Evolutionary conservation across 2,329 filamentous ascomycete genomes (phyloP), one percentile per base, ranked within the genome.

Genomic region (Lomentospora prolificans): DNA sequence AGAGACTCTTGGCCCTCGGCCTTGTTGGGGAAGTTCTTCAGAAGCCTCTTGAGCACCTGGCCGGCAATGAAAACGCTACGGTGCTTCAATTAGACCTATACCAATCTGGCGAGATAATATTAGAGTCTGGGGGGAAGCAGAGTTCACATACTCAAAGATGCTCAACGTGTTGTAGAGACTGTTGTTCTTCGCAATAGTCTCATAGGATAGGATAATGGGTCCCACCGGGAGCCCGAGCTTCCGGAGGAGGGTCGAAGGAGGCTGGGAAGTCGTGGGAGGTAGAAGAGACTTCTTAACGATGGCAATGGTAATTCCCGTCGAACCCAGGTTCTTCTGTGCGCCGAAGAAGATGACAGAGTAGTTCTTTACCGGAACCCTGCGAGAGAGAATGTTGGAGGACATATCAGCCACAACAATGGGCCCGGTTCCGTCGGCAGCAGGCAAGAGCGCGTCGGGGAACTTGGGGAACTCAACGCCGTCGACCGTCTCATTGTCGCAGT

Each of bases 111-210:
- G 9, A 8, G 12, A 4, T 19, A 3, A 44, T 50, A 9, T 55
- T 44, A 25, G 1, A 10, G 8, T 12, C n/a, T 10, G 2, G 17
- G 10, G 50, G 33, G 27, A 41, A 44, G 7, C 14, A 22, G 27
- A 39, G 8, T 12, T 24, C 8, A 3, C 79, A 65, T 69, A 83
- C 81, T 82, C 91, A 65, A 97, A 96, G 65, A 97, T 95, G 64
- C 89, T 91, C 9, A 97, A 75, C 0, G 92, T 97, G 72, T 97
- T 97, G 75, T 97, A 97, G 27, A 97, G 78, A 63, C 87, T 94
- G 74, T 95, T 94, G 74, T 95, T 95, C 77, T 95, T 95, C 41
- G 88, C 86, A 61, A 94, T 86, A 0, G 82, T 90, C 59, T 90
- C 85, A 66, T 92, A 97, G 60, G 89, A 82, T 51, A 97, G 75